Conservation (phyloP, 805 yeast genomes). For the Kazachstania martiniae region DNA sequence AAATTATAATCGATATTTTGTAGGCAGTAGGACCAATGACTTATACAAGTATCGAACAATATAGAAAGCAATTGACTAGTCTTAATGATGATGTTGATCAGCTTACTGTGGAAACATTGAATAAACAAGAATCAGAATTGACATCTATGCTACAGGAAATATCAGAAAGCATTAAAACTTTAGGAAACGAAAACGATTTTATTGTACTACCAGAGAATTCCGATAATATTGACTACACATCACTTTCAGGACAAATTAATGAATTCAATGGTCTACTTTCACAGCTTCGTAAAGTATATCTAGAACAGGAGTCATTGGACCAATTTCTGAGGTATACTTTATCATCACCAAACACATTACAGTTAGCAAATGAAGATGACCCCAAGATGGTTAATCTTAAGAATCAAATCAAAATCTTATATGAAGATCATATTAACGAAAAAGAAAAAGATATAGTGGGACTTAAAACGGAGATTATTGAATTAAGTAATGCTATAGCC, state of each 20-base stretch:
- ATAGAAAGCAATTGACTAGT: slow-evolving; percentile 5
- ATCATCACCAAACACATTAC: slow-evolving; percentile 9
- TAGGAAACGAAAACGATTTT: slow-evolving; percentile 15
- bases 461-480: slow-evolving; percentile 9
- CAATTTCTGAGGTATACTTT: slow-evolving; percentile 23
- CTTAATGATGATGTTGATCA: slow-evolving; percentile 10
- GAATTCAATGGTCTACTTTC: slow-evolving; percentile 16
- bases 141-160: slow-evolving; percentile 13
- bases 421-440: slow-evolving; percentile 9
- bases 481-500: slow-evolving; percentile 10
- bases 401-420: slow-evolving; percentile 13
- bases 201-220: slow-evolving; percentile 4
- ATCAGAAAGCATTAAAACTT: slow-evolving; percentile 12
- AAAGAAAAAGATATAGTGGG: slow-evolving; percentile 14
- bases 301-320: slow-evolving; percentile 26
- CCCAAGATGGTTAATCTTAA: slow-evolving; percentile 13
- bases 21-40: no score
- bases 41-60: background rate
- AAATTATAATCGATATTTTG: no score
- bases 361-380: slow-evolving; percentile 17
- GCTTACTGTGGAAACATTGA: slow-evolving; percentile 11
- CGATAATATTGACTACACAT: slow-evolving; percentile 10
- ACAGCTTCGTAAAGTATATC: slow-evolving; percentile 15
- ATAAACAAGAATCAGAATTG: slow-evolving; percentile 14
- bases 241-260: slow-evolving; percentile 9